Base-by-base conservation (phyloP, 2,329 filamentous ascomycete species). In the Apiospora koreana region DNA sequence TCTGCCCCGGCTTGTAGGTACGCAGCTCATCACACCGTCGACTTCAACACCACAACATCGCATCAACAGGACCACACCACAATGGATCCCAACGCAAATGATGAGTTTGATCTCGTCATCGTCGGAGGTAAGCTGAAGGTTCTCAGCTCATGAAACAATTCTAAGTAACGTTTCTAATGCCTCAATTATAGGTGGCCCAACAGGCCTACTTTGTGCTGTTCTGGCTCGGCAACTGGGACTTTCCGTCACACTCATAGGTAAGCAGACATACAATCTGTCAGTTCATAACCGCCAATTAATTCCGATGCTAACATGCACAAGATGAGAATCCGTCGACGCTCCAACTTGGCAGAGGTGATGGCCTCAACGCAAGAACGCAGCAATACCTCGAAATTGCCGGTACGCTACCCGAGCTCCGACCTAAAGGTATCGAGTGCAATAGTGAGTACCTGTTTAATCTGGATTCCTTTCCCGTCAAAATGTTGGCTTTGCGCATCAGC, bases 361-460 rank as follows among this genome's bases (percentile, higher is more conserved):
- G 84, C 0, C 76, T 86, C 68, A 86, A 86, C 46, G 84, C 84
- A 3, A 80, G 84, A 18, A 85, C 84, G 0, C 84, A 86, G 50
- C 84, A 86, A 64, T 84, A 84, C 41, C 78, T 86, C 1, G 83
- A 86, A 65, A 79, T 85, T 9, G 83, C 81, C 5, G 80, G 81
- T 6, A 79, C 86, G 16, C 75, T 85, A 1, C 78, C 83, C 42
- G 81, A 83, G 42, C 77, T 86, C 3, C 71, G 85, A 0, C 77
- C 80, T 0, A 75, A 80, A 1, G 84, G 84, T 1, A 79, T 86
- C n/a, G 82, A 83, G 69, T 86, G 84, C 75, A 85, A 86, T 72
- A 86, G 84, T 86, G 78, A 74, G 81, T 38, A 14, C n/a, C n/a
- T n/a, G 41, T 42, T 43, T 16, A 18, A 42, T 43, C 14, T 16